Evolutionary conservation across 2,329 filamentous ascomycete species (phyloP), one percentile per base, ranked within the genome.

Genomic region (Penicillium rolfsii): DNA sequence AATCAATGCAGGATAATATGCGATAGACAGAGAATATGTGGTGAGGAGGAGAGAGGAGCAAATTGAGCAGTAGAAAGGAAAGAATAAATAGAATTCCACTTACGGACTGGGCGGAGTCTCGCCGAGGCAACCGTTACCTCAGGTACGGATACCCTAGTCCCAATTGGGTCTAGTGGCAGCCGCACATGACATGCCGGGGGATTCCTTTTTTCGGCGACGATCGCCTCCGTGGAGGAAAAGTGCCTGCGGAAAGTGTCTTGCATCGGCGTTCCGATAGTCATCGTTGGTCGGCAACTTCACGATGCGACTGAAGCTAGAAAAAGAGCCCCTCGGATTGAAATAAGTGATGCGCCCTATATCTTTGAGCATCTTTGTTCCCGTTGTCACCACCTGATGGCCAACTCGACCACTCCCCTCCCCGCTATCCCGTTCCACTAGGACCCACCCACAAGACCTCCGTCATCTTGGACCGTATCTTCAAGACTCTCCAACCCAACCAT

Each of bases 131-230:
- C 79, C 62, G 68, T 73, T 73, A 70, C 71, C 72, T 65, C 68
- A 71, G 68, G 70, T 71, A 73, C 72, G 68, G 55, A 52, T 57
- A 56, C 64, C 40, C 74, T 73, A 77, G 63, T 5, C 67, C 58
- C n/a, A 68, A 77, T 71, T 73, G 75, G 76, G 79, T 24, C 77
- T 73, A 81, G 82, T 22, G n/a, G 9, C 2, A 26, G 8, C 78
- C n/a, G 48, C 81, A 82, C 63, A 67, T 74, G 66, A 77, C 73
- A 64, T 77, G 78, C 66, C 67, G 70, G 64, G 68, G 74, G 63
- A 73, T 67, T 83, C 80, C 65, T 78, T 84, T 84, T 70, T 85
- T 84, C 70, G 82, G 82, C 59, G 77, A 61, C 74, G 77, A 66
- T 67, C 66, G 62, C 45, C 70, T 70, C 71, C 62, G 40, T 45